Evolutionary conservation across 257 asterid genomes (phyloP), one percentile per base, ranked within the genome.

Genomic region (Solanum etuberosum): DNA sequence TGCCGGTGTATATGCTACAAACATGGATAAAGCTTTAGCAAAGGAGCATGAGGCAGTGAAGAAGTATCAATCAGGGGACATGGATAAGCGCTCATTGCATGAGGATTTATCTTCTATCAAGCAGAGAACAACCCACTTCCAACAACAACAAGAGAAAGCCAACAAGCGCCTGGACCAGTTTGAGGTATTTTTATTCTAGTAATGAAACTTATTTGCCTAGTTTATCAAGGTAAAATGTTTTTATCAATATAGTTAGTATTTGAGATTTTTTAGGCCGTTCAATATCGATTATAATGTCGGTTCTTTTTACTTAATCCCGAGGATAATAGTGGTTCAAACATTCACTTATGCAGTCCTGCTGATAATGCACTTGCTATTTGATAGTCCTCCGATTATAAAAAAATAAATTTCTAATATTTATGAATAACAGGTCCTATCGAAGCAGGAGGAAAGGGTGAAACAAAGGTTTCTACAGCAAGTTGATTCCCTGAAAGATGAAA

Each of bases 361-460:
- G 83, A 77, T n/a, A 76, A n/a, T 40, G 4, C 83, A 76, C 48
- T 14, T 76, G 59, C 59, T 40, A 38, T 76, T 77, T 78, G 84
- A n/a, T 77, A 77, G 42, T 77, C 63, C 63, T 42, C 23, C 51
- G 2, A 43, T n/a, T 14, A 38, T 29, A 4, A 27, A 78, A 78
- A 78, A 46, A 70, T 16, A 77, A 42, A 40, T 27, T 78, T 42
- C n/a, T 43, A 77, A 32, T 46, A 78, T 16, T 43, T 42, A 85
- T 35, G 54, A 81, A 9, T 89, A 83, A 34, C 92, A 96, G 98
- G 92, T 87, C 76, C 91, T 92, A 37, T 54, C 86, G 90, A 93
- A 88, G 91, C 93, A 93, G 83, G 98, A 91, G 91, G 94, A 90
- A 87, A 92, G 86, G 91, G 98, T 92, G 91, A 92, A 90, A 54